Conservation (phyloP, 805 yeast species). For the Schwanniomyces pseudopolymorphus region DNA sequence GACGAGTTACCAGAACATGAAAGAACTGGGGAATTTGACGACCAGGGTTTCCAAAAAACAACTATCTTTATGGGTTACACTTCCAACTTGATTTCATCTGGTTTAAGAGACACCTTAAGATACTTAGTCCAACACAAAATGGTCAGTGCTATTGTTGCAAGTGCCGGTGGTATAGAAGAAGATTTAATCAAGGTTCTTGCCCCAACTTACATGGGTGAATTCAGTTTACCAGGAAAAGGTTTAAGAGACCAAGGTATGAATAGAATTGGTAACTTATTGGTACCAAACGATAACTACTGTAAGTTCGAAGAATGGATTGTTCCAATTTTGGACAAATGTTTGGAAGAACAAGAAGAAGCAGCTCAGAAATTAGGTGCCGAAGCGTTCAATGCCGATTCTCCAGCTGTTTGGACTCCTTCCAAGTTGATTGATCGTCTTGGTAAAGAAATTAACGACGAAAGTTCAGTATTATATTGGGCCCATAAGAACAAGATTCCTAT, state of each 20-base stretch:
- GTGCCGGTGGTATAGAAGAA: conserved; percentile 98
- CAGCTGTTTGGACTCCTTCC: conserved; percentile 92
- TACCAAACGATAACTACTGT: conserved; percentile 97
- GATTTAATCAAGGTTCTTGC: conserved; percentile 95
- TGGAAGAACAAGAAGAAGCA: conserved; percentile 82
- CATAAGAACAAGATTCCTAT: conserved; percentile 95
- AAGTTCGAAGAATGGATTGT: conserved; percentile 98
- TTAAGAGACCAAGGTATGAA: conserved; percentile 95
- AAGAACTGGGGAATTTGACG: conserved; percentile 72
- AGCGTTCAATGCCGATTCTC: conserved; percentile 59
- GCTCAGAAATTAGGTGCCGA: conserved; percentile 50
- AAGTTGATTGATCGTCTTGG: conserved; percentile 90
- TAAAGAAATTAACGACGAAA: conserved; percentile 90
- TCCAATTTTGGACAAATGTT: conserved; percentile 83
- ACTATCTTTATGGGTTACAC: conserved; percentile 96
- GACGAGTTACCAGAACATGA: conserved; percentile 68
- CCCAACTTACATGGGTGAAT: conserved; percentile 94
- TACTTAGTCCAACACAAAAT: conserved; percentile 89
- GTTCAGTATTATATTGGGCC: conserved; percentile 95
- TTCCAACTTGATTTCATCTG: conserved; percentile 92
- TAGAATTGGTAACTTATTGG: conserved; percentile 94
- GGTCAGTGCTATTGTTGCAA: conserved; percentile 93
- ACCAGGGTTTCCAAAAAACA: conserved; percentile 73
- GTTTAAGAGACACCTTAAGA: conserved; percentile 86
- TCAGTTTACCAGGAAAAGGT: conserved; percentile 72